These are phyloP conservation scores for Wallacemonas sp. DNA, from an alignment of 208 protist species.

Conservation along the genomic window DNA sequence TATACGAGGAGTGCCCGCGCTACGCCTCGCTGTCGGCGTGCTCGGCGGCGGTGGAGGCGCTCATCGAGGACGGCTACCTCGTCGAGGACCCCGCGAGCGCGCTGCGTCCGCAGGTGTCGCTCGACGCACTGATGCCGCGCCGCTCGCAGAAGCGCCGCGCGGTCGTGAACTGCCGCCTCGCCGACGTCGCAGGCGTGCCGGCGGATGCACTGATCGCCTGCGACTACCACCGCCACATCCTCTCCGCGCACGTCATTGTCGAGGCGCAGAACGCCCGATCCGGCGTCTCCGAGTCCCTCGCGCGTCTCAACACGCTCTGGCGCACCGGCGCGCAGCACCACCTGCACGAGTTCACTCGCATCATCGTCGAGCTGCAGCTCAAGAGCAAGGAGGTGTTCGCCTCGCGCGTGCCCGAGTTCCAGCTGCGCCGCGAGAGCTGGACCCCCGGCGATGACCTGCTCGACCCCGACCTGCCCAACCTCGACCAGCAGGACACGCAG, in stretches of 20 bases:
- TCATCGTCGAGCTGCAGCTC: slow-evolving; percentile 67
- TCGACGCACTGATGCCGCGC: slow-evolving; percentile 16
- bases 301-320: slow-evolving; percentile 63
- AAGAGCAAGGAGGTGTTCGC: slow-evolving; percentile 86
- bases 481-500: slow-evolving; percentile 24
- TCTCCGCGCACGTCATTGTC: slow-evolving; percentile 70
- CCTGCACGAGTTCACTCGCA: slow-evolving; percentile 57
- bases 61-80: slow-evolving; percentile 43
- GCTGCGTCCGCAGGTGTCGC: slow-evolving; percentile 37
- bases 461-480: slow-evolving; percentile 51
- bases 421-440: slow-evolving; percentile 60
- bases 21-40: slow-evolving; percentile 59
- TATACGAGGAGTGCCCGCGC: slow-evolving; percentile 77
- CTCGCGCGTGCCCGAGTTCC: slow-evolving; percentile 79
- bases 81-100: slow-evolving; percentile 28
- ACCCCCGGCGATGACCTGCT: slow-evolving; percentile 73
- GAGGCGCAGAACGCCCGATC: slow-evolving; percentile 81
- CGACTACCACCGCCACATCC: slow-evolving; percentile 76
- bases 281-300: slow-evolving; percentile 58
- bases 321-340: slow-evolving; percentile 36
- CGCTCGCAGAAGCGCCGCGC: slow-evolving; percentile 10
- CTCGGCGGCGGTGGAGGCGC: slow-evolving; percentile 36
- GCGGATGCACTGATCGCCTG: slow-evolving; percentile 78
- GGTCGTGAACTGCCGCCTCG: slow-evolving; percentile 39
- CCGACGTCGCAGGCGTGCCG: slow-evolving; percentile 46